Evolutionary conservation across 1,284 basidiomycete species (phyloP).

Genomic region (Trametes pubescens): DNA sequence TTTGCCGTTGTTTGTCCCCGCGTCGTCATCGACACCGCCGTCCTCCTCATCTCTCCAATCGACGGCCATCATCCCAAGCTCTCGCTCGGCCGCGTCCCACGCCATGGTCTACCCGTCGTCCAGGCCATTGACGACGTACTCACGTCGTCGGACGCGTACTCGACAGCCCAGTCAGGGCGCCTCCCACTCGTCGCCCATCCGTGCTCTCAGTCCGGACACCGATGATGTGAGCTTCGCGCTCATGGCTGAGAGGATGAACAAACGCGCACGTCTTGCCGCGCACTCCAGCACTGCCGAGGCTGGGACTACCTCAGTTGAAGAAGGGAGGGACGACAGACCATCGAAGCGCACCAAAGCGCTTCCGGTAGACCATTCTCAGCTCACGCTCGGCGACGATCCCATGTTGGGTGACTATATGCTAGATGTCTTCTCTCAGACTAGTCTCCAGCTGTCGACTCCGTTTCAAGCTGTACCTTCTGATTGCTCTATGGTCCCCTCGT

Average conservation of each 20-base stretch:
- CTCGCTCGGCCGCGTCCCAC: slow-evolving; percentile 10
- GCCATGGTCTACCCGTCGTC: slow-evolving; percentile 26
- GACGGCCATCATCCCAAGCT: slow-evolving; percentile 14
- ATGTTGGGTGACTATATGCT: slow-evolving; percentile 28
- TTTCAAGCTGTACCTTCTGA: slow-evolving; percentile 30
- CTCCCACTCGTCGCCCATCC: slow-evolving; percentile 47
- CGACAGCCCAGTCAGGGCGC: slow-evolving; percentile 6
- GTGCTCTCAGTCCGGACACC: slow-evolving; percentile 42
- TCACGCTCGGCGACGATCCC: slow-evolving; percentile 10
- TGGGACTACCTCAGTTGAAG: not conserved
- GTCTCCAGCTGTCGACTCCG: slow-evolving; percentile 31
- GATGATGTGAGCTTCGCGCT: slow-evolving; percentile 49
- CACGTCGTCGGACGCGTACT: slow-evolving; percentile 31
- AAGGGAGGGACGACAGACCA: slow-evolving; percentile 25
- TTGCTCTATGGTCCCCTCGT: slow-evolving; percentile 29
- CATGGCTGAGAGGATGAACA: slow-evolving; percentile 58
- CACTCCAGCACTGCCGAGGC: slow-evolving; percentile 25
- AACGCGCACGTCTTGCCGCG: slow-evolving; percentile 51
- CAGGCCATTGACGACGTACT: slow-evolving; percentile 39
- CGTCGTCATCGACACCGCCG: slow-evolving; percentile 34
- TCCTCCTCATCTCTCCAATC: slow-evolving; percentile 19
- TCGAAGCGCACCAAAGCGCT: slow-evolving; percentile 35
- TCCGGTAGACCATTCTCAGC: slow-evolving; percentile 4
- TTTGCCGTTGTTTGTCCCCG: slow-evolving; percentile 31
- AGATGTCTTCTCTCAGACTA: slow-evolving; percentile 20